phyloP scores from a whole-genome alignment of 1,284 basidiomycete species.

The Boletellus sp. region DNA sequence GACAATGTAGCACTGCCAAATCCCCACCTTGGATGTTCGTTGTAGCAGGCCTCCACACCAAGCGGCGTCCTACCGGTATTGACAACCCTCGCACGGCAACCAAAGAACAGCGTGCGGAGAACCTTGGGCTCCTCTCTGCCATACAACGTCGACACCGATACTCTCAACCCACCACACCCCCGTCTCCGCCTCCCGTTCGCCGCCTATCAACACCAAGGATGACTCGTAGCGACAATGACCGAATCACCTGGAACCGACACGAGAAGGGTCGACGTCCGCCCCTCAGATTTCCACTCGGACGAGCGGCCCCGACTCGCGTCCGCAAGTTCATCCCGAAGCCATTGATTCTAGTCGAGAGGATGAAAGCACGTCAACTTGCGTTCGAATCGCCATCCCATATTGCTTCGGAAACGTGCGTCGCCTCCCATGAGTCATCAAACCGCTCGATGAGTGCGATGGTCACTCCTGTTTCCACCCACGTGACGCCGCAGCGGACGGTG shows the following conservation, averaged over 20 bases:
- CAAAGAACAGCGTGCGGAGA: not conserved
- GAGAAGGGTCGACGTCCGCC: not conserved
- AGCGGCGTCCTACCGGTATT: slow-evolving; percentile 13
- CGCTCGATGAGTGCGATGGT: not conserved
- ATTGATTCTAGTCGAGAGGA: slow-evolving; percentile 23
- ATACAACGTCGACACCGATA: not conserved
- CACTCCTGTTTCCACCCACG: not conserved
- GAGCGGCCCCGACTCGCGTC: slow-evolving; percentile 1
- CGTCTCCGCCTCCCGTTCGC: not conserved
- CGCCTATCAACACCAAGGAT: slow-evolving; percentile 3
- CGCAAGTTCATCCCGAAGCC: slow-evolving; percentile 26
- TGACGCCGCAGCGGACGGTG: slow-evolving; percentile 10
- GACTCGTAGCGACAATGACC: slow-evolving; percentile 4
- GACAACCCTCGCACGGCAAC: not conserved
- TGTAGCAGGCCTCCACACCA: slow-evolving; percentile 24
- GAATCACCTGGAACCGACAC: not conserved
- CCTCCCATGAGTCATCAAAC: not conserved
- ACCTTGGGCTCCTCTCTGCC: not conserved
- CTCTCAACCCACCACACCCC: not conserved
- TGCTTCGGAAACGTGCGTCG: not conserved
- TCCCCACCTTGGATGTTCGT: slow-evolving; percentile 19
- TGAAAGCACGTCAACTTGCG: slow-evolving; percentile 17
- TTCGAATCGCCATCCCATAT: not conserved
- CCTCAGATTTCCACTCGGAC: slow-evolving; percentile 9
- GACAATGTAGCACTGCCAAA: slow-evolving; percentile 13